phyloP scores from a whole-genome alignment of 441 rosid species.

The Flueggea neowawraea region DNA sequence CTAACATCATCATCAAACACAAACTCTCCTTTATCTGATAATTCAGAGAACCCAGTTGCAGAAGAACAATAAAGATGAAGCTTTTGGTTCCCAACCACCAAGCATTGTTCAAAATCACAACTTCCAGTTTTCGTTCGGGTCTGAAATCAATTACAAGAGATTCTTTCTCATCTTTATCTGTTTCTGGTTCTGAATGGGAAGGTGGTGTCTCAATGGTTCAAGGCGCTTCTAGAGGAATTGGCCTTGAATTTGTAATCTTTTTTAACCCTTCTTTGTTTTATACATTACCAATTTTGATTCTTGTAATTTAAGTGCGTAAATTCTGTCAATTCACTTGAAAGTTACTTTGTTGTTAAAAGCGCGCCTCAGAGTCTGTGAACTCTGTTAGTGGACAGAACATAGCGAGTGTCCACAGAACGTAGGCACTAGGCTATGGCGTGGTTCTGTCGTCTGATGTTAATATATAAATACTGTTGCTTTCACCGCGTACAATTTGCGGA shows the following conservation, averaged over 20 bases:
- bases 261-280: background rate
- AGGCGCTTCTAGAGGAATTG: constrained; percentile 92
- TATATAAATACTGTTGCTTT: too few relatives aligned
- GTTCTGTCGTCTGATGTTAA: too few relatives aligned
- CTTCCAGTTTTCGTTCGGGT: background rate
- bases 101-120: constrained; percentile 5
- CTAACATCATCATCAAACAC: too few relatives aligned
- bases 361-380: background rate
- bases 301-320: background rate
- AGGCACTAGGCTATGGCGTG: too few relatives aligned
- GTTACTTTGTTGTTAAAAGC: background rate
- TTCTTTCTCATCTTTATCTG: constrained; percentile 26
- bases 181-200: constrained; percentile 40
- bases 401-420: too few relatives aligned
- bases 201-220: constrained; percentile 89
- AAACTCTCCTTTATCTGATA: too few relatives aligned
- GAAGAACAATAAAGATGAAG: constrained; percentile 15
- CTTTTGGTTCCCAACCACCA: constrained; percentile 5
- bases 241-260: constrained; percentile 74
- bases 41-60: too few relatives aligned
- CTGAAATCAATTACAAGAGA: constrained; percentile 23
- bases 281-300: too few relatives aligned
- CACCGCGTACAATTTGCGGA: too few relatives aligned
- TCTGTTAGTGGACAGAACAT: too few relatives aligned
- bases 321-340: too few relatives aligned